Conservation (phyloP, 495 filamentous ascomycete species). For the Talaromyces adpressus region DNA sequence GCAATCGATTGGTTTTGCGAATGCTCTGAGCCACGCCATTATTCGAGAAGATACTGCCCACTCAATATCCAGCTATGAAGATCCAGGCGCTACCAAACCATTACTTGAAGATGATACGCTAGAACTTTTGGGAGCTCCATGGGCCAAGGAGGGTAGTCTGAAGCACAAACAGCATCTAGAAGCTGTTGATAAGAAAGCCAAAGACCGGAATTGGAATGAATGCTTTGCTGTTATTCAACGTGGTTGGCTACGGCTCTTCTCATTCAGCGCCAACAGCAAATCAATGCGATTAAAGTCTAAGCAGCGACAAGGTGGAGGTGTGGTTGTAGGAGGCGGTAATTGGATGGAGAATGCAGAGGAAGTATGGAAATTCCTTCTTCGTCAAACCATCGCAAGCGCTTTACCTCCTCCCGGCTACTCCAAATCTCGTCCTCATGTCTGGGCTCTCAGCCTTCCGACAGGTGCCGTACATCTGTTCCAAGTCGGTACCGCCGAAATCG, state of each 20-base stretch:
- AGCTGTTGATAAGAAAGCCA: constrained; percentile 79
- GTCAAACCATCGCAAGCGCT: constrained; percentile 86
- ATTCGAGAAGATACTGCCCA: constrained; percentile 78
- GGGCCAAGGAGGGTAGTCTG: constrained; percentile 94
- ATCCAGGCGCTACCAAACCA: constrained; percentile 50
- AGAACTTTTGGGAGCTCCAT: constrained; percentile 84
- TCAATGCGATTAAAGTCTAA: constrained; percentile 65
- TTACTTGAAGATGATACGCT: constrained; percentile 87
- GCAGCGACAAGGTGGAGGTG: constrained; percentile 41
- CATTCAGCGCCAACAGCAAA: constrained; percentile 69
- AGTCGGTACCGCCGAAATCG: constrained; percentile 91
- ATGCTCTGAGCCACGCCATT: constrained; percentile 92
- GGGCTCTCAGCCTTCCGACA: constrained; percentile 86
- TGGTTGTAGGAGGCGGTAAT: constrained; percentile 86
- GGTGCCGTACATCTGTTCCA: constrained; percentile 97
- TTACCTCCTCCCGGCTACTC: constrained; percentile 91
- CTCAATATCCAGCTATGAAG: constrained; percentile 42
- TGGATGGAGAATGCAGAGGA: constrained; percentile 94
- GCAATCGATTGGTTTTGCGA: constrained; percentile 95
- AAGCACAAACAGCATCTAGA: constrained; percentile 97
- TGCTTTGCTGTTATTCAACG: constrained; percentile 98
- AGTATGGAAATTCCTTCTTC: constrained; percentile 76
- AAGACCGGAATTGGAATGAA: constrained; percentile 88
- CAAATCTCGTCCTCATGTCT: constrained; percentile 83
- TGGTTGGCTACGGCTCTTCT: constrained; percentile 92